Base-by-base conservation (phyloP, 495 filamentous ascomycete species). In the Gamarada debralockiae region DNA sequence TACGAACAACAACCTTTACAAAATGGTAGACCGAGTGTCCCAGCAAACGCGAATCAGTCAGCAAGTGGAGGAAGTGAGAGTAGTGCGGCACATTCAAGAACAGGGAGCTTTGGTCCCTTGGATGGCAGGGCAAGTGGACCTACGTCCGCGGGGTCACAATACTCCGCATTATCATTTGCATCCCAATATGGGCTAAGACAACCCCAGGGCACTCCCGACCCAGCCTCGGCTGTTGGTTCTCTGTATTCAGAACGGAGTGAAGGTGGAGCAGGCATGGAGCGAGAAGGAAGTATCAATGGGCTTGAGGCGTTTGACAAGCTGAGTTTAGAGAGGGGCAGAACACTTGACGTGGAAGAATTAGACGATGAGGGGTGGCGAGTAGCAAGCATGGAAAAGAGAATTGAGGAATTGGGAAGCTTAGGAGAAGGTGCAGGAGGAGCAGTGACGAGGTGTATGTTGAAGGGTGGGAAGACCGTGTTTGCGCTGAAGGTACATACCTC, bases 381-480 rank as follows among this genome's bases (percentile, higher is more conserved):
- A 15, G 95, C 91, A 24, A 93, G 89, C 61, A 82, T 85, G 63
- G 87, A 92, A 62, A 88, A 89, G 63, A 81, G 88, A 64, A 91
- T 98, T 52, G 69, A 86, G 36, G 90, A 97, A 70, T 65, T 96
- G 36, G 95, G 95, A 7, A 90, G 87, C 63, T 70, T 98, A 38
- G 93, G 93, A 50, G 93, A 98, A 69, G 93, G 93, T 55, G 92
- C 95, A 41, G 93, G 93, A 48, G 93, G 93, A 62, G 93, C 93
- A 8, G 93, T 98, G 31, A 97, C 95, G 29, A 83, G 85, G 59
- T 95, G 90, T 68, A 86, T 81, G 66, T 74, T 98, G 50, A 88
- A 87, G 64, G 90, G 87, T 21, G 90, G 90, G 39, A 95, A 93
- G 69, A 97, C 90, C 0, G 80, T 96, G 20, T 98, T 98, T 73